Conservation (phyloP, 1,139 yeast genomes). For the Candida pseudoviswanathii region DNA sequence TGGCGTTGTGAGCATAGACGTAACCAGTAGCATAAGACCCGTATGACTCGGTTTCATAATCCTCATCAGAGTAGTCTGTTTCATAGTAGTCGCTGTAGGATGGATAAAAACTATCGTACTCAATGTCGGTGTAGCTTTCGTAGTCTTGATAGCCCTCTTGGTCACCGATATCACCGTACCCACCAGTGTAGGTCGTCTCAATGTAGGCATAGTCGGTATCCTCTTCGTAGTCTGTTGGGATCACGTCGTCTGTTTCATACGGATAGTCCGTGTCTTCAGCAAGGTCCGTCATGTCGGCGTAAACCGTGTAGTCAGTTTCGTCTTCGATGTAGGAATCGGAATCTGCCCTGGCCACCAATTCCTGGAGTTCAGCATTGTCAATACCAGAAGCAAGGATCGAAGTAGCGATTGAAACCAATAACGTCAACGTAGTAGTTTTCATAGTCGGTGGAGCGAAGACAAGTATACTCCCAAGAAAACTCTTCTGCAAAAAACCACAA, state of each 20-base stretch:
- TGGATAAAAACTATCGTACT: neutral
- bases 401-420: constrained; percentile 13
- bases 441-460: constrained; percentile 1
- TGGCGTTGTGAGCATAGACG: neutral
- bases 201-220: constrained; percentile 9
- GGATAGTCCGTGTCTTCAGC: neutral
- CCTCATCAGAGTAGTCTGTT: neutral
- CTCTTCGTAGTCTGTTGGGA: constrained; percentile 10
- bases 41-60: neutral
- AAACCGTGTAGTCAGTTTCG: neutral
- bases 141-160: neutral
- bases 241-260: neutral
- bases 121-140: neutral
- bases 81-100: neutral
- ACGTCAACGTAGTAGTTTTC: constrained; percentile 14
- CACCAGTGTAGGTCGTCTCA: neutral
- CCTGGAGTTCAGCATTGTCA: neutral
- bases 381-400: constrained; percentile 14
- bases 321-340: constrained; percentile 12
- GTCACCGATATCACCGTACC: neutral
- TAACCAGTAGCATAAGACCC: neutral
- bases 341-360: constrained; percentile 10
- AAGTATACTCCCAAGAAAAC: neutral
- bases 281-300: constrained; percentile 3
- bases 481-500: neutral